Base-by-base conservation (phyloP, 495 filamentous ascomycete genomes). In the Penicillium robsamsonii region DNA sequence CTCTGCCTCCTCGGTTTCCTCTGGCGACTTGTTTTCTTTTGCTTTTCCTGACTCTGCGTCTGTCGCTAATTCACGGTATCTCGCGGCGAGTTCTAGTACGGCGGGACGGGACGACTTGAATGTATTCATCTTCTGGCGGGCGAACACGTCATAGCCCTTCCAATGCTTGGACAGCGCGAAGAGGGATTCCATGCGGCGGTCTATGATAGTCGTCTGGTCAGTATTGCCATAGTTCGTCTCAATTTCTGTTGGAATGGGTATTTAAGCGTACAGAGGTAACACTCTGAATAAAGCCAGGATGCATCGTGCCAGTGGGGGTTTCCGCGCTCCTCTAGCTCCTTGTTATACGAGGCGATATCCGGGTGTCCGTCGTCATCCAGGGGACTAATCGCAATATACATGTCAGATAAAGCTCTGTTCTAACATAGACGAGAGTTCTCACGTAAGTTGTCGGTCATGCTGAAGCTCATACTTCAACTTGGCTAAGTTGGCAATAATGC, bases 391-490 rank as follows among this genome's bases (percentile, higher is more conserved):
- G 24, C 12, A 1, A 45, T 31, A 29, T n/a, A 18, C 7, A 45
- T 18, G 40, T 49, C 29, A 55, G 37, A 44, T 20, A 17, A 33
- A 6, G 48, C 10, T 5, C 4, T 20, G 1, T 29, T 47, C 3
- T 8, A 25, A 2, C 22, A 10, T 30, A 6, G 37, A 7, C 1
- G n/a, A 37, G 29, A 43, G 17, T 9, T 74, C 87, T 61, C 75
- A 95, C 91, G 80, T 90, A 64, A 98, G 70, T 58, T 85, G 76
- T 41, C 91, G 81, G 67, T 97, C 83, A 70, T 98, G 94, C 67
- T 96, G 94, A 42, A 97, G 70, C 75, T 98, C 93, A 73, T 97
- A 96, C 74, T 98, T 98, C 58, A 98, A 79, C 63, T 80, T 84
- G 13, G 88, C 87, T 2, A 98, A 77, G 50, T 87, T 82, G 68